Evolutionary conservation across 768 basidiomycete species (phyloP).

Genomic region (Tricholoma hemisulphureum): DNA sequence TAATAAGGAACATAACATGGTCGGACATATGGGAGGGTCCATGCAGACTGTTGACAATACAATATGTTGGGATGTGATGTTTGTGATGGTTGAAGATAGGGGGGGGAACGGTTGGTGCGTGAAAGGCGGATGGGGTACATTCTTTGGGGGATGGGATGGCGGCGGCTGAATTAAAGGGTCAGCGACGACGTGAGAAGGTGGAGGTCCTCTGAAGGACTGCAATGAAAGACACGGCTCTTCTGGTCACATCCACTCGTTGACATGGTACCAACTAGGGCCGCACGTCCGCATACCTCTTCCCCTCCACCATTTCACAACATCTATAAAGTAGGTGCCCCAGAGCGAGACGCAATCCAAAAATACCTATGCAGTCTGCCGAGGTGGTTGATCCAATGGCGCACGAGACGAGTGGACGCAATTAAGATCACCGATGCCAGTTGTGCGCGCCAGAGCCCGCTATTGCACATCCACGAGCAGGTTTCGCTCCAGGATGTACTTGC

Average conservation of each 20-base stretch:
- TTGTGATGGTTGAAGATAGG: background rate
- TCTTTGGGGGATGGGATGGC: background rate
- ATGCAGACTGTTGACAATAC: background rate
- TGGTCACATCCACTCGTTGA: background rate
- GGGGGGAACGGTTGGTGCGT: too few species aligned
- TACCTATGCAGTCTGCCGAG: conserved; percentile 16
- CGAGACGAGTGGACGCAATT: background rate
- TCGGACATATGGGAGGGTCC: background rate
- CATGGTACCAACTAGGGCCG: background rate
- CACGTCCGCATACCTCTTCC: background rate
- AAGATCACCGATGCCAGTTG: conserved; percentile 11
- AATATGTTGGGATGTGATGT: background rate
- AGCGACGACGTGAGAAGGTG: background rate
- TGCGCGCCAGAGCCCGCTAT: conserved; percentile 32
- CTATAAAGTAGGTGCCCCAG: background rate
- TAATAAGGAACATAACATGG: background rate
- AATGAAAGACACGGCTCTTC: background rate
- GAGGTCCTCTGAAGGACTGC: background rate
- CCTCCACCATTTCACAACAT: background rate
- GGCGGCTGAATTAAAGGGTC: conserved; percentile 2
- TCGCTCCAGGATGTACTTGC: conserved; percentile 96
- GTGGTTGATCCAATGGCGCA: conserved; percentile 1
- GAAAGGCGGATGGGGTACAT: background rate
- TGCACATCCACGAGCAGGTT: conserved; percentile 86
- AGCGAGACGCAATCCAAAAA: conserved; percentile 17